Conservation (phyloP, 345 rosid species). For the Lenwebbia sp. region DNA sequence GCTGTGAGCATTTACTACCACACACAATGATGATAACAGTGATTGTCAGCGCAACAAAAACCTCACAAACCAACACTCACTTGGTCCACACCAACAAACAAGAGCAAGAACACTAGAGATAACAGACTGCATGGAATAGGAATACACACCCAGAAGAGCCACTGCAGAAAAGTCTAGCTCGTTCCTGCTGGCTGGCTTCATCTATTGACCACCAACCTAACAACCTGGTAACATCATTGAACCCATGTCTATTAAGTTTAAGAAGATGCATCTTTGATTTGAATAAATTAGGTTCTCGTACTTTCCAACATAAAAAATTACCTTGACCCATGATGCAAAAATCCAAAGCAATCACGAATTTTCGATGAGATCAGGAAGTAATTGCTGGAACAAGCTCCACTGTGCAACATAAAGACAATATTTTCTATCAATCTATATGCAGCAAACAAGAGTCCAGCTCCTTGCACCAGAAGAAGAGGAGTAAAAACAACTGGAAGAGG, state of each 20-base stretch:
- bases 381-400: slow-evolving; percentile 34
- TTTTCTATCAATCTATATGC: slow-evolving; percentile 57
- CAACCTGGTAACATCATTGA: slow-evolving; percentile 31
- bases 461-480: slow-evolving; percentile 73
- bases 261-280: background rate
- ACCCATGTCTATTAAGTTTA: background rate
- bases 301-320: background rate
- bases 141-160: slow-evolving; percentile 49
- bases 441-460: slow-evolving; percentile 69
- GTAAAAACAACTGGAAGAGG: slow-evolving; percentile 43
- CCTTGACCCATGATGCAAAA: slow-evolving; percentile 83
- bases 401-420: slow-evolving; percentile 23
- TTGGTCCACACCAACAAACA: background rate
- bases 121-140: background rate
- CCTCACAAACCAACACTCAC: background rate
- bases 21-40: background rate
- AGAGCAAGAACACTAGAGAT: background rate
- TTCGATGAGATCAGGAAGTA: slow-evolving; percentile 34
- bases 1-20: background rate
- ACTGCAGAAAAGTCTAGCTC: slow-evolving; percentile 63
- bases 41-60: background rate
- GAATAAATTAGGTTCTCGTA: background rate
- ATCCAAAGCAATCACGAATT: slow-evolving; percentile 56
- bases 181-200: slow-evolving; percentile 86
- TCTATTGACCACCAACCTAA: slow-evolving; percentile 99